phyloP scores from a whole-genome alignment of 352 stramenopile species.

The Pythium volutum region DNA sequence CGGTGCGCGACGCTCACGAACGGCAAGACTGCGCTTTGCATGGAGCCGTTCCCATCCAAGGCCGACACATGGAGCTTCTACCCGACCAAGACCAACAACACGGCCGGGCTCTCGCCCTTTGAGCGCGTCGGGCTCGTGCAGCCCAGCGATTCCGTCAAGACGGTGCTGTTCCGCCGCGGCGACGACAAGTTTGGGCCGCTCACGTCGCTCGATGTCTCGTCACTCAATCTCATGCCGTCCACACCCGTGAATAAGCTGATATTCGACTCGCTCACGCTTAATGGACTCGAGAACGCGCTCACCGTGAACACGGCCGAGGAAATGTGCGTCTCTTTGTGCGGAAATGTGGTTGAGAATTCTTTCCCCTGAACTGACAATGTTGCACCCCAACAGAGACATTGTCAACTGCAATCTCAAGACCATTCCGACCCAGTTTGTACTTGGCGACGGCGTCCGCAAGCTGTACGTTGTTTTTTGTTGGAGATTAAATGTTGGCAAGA shows the following conservation, averaged over 20 bases:
- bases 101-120: conserved; percentile 51
- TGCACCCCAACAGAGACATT: conserved; percentile 36
- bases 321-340: conserved; percentile 35
- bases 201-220: conserved; percentile 49
- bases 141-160: conserved; percentile 40
- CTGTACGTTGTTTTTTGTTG: conserved; percentile 47
- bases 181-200: conserved; percentile 34
- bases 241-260: conserved; percentile 43
- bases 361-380: not conserved
- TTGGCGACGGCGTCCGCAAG: conserved; percentile 37
- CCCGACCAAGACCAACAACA: conserved; percentile 47
- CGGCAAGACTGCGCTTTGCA: conserved; percentile 60
- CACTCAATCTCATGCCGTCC: conserved; percentile 60
- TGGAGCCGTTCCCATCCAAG: conserved; percentile 46
- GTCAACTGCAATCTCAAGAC: conserved; percentile 65
- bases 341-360: not conserved
- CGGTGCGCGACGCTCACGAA: conserved; percentile 65
- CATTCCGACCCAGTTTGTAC: conserved; percentile 51
- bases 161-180: conserved; percentile 50
- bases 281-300: conserved; percentile 45
- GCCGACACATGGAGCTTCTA: conserved; percentile 49
- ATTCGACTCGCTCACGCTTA: conserved; percentile 46
- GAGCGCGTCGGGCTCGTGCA: conserved; percentile 71
- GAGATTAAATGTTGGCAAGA: not conserved
- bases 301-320: conserved; percentile 44